Evolutionary conservation across 2,329 filamentous ascomycete genomes (phyloP).

Genomic region (Cercospora berteroae): DNA sequence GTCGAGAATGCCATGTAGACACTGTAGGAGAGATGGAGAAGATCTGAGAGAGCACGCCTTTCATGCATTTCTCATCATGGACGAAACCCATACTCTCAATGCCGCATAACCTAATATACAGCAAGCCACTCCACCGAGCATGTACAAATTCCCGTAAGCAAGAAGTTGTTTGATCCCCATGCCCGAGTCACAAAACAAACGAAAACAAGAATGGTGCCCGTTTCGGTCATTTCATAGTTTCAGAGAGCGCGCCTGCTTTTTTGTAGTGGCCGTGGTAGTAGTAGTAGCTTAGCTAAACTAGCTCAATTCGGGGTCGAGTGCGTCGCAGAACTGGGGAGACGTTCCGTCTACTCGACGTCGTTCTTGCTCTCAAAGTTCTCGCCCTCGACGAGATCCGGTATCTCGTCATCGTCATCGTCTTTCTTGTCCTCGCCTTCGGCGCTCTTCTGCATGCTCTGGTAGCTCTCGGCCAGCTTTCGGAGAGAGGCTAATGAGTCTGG

Average conservation of each 20-base stretch:
- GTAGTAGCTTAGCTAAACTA: not conserved
- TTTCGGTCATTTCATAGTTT: conserved; percentile 1
- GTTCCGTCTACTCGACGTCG: conserved; percentile 72
- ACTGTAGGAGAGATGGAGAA: not conserved
- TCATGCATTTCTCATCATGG: not conserved
- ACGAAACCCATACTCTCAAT: conserved; percentile 7
- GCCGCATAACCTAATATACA: conserved; percentile 27
- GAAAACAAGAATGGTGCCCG: not conserved
- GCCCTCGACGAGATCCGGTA: conserved; percentile 93
- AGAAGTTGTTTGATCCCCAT: not conserved
- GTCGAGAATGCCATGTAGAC: too few relatives aligned
- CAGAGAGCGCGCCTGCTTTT: conserved; percentile 3
- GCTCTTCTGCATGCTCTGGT: conserved; percentile 98
- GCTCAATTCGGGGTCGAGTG: not conserved
- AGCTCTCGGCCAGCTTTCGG: conserved; percentile 97
- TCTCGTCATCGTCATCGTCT: conserved; percentile 79
- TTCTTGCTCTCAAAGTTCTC: conserved; percentile 92
- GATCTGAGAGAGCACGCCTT: not conserved
- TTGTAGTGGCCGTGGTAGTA: conserved; percentile 7
- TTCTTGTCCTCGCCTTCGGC: conserved; percentile 70
- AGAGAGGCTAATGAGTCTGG: conserved; percentile 96
- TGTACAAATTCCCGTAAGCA: conserved; percentile 12
- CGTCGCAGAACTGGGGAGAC: not conserved
- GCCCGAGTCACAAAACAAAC: not conserved
- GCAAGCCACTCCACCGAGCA: conserved; percentile 20